A percentile compares a stretch with the other conserved stretches of the same genome.
These are phyloP conservation scores for Coniferiporia sulphurascens DNA, from an alignment of 1,284 basidiomycete species.

Conservation along the genomic window DNA sequence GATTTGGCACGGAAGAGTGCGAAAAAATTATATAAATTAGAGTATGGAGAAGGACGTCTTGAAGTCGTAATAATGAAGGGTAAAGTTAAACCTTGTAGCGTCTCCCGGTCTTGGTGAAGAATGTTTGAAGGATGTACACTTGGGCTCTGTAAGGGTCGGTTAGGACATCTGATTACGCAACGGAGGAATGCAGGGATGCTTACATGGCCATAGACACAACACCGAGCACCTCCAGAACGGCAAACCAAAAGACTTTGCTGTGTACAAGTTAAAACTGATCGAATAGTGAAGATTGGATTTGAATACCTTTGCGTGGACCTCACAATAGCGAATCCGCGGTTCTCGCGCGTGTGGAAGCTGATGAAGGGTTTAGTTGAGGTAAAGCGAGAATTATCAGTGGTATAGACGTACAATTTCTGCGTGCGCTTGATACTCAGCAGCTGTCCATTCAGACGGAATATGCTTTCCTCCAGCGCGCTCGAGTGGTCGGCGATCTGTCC, in stretches of 20 bases:
- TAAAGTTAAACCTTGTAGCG: conserved; percentile 76
- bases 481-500: conserved; percentile 89
- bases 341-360: conserved; percentile 80
- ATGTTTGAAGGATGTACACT: conserved; percentile 87
- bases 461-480: conserved; percentile 86
- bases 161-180: background rate
- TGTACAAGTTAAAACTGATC: conserved; percentile 27
- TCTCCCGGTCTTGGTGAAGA: conserved; percentile 86
- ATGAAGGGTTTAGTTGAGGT: background rate
- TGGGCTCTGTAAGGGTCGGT: conserved; percentile 52
- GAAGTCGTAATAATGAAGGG: background rate
- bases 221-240: conserved; percentile 69
- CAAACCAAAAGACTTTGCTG: conserved; percentile 89
- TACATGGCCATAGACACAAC: conserved; percentile 82
- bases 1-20: too few relatives aligned
- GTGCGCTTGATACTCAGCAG: conserved; percentile 83
- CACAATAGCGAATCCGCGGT: conserved; percentile 75
- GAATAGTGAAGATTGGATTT: conserved; percentile 1
- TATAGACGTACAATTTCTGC: conserved; percentile 77
- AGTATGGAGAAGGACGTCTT: background rate
- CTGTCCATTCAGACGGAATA: conserved; percentile 84
- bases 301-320: conserved; percentile 70
- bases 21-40: background rate
- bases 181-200: conserved; percentile 28
- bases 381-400: background rate